These are phyloP conservation scores for Musa troglodytarum DNA, from an alignment of 176 grass and related monocot genomes.

Conservation along the genomic window DNA sequence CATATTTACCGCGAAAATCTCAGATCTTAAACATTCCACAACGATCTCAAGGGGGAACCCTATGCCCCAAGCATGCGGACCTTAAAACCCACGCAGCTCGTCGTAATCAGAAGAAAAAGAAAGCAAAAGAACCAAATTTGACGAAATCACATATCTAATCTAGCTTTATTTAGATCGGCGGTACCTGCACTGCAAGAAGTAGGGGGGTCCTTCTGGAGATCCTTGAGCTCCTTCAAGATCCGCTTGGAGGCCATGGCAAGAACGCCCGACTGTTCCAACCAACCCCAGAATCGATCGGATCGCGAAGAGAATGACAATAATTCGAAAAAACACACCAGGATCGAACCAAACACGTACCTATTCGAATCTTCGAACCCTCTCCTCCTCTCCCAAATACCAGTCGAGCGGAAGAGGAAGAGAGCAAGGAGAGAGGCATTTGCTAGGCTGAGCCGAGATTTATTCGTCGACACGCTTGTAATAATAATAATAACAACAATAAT, in stretches of 20 bases:
- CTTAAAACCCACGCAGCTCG: background rate
- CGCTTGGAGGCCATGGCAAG: slow-evolving; percentile 7
- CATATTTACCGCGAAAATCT: background rate
- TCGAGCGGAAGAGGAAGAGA: background rate
- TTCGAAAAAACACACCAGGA: background rate
- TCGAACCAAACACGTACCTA: background rate
- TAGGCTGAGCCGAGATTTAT: too few species aligned
- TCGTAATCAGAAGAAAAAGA: background rate
- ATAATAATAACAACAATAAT: too few species aligned
- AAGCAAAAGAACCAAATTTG: background rate
- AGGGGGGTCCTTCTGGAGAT: slow-evolving; percentile 1
- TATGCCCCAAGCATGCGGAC: background rate
- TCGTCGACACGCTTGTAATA: too few species aligned
- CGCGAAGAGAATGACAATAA: background rate
- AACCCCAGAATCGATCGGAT: background rate
- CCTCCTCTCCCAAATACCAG: background rate
- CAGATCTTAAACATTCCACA: background rate
- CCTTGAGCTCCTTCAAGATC: slow-evolving; percentile 12
- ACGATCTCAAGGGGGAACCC: background rate
- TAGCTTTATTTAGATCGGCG: background rate
- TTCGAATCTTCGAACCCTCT: background rate
- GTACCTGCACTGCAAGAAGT: slow-evolving; percentile 11
- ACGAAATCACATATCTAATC: background rate
- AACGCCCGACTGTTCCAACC: background rate
- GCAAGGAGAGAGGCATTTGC: too few species aligned